These are phyloP conservation scores for Colletotrichum tofieldiae DNA, from an alignment of 2,329 filamentous ascomycete species.

Conservation along the genomic window DNA sequence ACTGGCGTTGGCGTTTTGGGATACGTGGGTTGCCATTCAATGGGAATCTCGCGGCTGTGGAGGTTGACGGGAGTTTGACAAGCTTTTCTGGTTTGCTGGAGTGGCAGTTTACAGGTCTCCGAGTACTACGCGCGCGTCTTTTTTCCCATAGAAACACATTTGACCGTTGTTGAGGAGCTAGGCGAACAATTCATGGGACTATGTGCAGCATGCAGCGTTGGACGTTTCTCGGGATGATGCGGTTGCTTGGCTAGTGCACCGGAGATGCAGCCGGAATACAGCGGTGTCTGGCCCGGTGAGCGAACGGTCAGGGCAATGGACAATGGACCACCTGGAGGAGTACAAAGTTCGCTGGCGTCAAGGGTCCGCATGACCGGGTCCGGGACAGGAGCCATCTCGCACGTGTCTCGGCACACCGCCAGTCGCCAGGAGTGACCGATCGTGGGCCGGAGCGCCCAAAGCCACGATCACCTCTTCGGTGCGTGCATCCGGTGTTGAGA, in stretches of 20 bases:
- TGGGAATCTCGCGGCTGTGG: constrained; percentile 37
- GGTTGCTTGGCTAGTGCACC: constrained; percentile 26
- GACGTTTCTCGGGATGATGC: neutral
- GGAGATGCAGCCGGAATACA: constrained; percentile 22
- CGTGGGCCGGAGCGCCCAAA: neutral
- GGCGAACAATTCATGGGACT: neutral
- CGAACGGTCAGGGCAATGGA: constrained; percentile 13
- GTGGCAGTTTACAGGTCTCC: constrained; percentile 35
- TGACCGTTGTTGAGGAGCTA: constrained; percentile 39
- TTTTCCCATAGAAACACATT: constrained; percentile 38
- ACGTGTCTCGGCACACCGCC: constrained; percentile 41
- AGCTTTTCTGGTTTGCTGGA: constrained; percentile 40
- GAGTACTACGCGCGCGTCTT: constrained; percentile 27
- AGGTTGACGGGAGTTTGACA: constrained; percentile 42
- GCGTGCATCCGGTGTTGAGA: neutral
- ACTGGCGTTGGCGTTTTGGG: constrained; percentile 44
- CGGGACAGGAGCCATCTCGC: constrained; percentile 35
- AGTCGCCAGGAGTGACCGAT: constrained; percentile 38
- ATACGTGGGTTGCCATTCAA: constrained; percentile 35
- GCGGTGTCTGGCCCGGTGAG: constrained; percentile 20
- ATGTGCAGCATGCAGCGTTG: neutral
- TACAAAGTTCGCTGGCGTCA: constrained; percentile 13
- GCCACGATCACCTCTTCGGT: constrained; percentile 4
- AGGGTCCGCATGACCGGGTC: constrained; percentile 32
- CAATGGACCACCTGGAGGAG: constrained; percentile 6